A percentile compares a stretch with the other conserved stretches of the same genome.
These are phyloP conservation scores for Rusavskia elegans DNA, from an alignment of 495 filamentous ascomycete species.

Conservation along the genomic window DNA sequence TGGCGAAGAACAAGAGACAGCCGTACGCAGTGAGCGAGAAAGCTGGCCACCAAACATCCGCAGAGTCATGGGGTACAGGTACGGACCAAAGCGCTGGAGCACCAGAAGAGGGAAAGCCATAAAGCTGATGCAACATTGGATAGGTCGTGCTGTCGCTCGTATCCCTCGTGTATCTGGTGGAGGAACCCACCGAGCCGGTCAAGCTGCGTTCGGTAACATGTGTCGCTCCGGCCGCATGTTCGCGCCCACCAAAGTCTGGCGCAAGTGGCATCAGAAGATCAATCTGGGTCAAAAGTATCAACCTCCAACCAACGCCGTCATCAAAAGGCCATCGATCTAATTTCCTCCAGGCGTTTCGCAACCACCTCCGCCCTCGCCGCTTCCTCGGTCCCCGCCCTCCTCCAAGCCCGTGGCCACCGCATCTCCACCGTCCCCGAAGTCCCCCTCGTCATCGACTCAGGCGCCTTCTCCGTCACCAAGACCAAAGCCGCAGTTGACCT, in stretches of 20 bases:
- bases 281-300: slow-evolving; percentile 87
- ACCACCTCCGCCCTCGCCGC: slow-evolving; percentile 93
- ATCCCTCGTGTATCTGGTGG: slow-evolving; percentile 99
- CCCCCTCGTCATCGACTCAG: slow-evolving; percentile 85
- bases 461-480: slow-evolving; percentile 76
- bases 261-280: slow-evolving; percentile 99
- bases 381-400: slow-evolving; percentile 82
- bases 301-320: slow-evolving; percentile 5
- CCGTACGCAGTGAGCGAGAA: slow-evolving; percentile 99
- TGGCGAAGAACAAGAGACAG: slow-evolving; percentile 99
- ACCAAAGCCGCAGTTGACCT: slow-evolving; percentile 77
- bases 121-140: slow-evolving; percentile 5
- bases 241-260: slow-evolving; percentile 98
- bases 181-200: slow-evolving; percentile 99
- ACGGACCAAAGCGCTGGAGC: slow-evolving; percentile 25
- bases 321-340: slow-evolving; percentile 4
- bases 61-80: slow-evolving; percentile 99
- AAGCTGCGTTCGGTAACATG: slow-evolving; percentile 99
- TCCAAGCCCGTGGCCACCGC: slow-evolving; percentile 94
- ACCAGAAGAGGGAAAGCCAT: background rate
- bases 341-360: slow-evolving; percentile 64
- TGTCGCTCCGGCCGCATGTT: slow-evolving; percentile 99
- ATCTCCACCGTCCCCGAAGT: slow-evolving; percentile 85
- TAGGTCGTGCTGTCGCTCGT: slow-evolving; percentile 98
- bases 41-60: slow-evolving; percentile 98